Conservation (phyloP, 306 rosid genomes). For the Dalbergia cultrata region DNA sequence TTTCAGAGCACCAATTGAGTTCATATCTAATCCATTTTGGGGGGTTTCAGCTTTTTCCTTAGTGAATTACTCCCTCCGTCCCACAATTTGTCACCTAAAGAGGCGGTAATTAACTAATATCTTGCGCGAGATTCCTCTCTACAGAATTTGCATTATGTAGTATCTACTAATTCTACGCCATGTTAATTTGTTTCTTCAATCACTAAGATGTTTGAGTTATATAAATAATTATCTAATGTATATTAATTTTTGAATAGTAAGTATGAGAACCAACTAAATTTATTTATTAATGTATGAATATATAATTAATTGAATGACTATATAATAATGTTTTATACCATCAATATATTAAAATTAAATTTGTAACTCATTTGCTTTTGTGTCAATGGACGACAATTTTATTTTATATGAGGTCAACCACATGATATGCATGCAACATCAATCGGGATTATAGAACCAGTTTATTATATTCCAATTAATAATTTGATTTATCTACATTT, state of each 20-base stretch:
- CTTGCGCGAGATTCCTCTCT: background rate
- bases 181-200: slow-evolving; percentile 27
- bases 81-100: too few species aligned
- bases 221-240: background rate
- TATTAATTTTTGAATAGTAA: too few species aligned
- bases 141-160: background rate
- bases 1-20: background rate
- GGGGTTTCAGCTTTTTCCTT: background rate
- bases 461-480: background rate
- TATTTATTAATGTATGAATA: too few species aligned
- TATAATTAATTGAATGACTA: too few species aligned
- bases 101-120: background rate
- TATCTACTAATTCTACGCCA: background rate
- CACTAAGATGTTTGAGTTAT: background rate
- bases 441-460: background rate
- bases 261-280: too few species aligned
- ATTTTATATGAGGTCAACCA: background rate
- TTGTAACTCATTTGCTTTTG: background rate
- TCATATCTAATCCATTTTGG: slow-evolving; percentile 14
- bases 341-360: too few species aligned
- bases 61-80: too few species aligned
- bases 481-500: background rate
- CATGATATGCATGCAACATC: slow-evolving; percentile 10
- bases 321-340: too few species aligned
- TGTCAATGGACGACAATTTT: background rate